Conservation (phyloP, 1,139 yeast species). For the Blastobotrys raffinosifermentans region DNA sequence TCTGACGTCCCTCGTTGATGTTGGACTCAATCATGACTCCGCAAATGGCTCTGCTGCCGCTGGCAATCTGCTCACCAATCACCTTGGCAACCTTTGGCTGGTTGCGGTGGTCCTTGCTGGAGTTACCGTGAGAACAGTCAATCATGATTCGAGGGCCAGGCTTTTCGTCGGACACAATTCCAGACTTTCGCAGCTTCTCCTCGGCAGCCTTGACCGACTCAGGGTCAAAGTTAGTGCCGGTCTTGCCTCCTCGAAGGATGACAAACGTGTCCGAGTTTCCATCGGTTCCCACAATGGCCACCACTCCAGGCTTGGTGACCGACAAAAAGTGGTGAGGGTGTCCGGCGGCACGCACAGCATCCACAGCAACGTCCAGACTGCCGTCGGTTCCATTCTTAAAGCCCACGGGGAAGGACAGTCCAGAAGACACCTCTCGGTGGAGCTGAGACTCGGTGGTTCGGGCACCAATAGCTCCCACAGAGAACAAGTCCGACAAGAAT, state of each 20-base stretch:
- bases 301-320: constrained; percentile 92
- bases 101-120: constrained; percentile 80
- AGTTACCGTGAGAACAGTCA: constrained; percentile 96
- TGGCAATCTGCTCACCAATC: constrained; percentile 68
- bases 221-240: constrained; percentile 83
- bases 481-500: constrained; percentile 81
- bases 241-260: constrained; percentile 91
- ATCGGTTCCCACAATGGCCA: constrained; percentile 90
- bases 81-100: constrained; percentile 88
- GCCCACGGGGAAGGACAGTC: constrained; percentile 93
- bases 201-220: constrained; percentile 65
- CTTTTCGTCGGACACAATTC: constrained; percentile 43
- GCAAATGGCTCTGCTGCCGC: constrained; percentile 74
- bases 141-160: constrained; percentile 70
- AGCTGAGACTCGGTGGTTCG: constrained; percentile 96
- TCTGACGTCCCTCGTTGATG: constrained; percentile 87
- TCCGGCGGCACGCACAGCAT: constrained; percentile 88
- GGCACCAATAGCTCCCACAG: constrained; percentile 96
- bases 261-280: constrained; percentile 90
- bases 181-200: constrained; percentile 54
- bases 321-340: constrained; percentile 92
- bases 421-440: constrained; percentile 93
- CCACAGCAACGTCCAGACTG: constrained; percentile 82
- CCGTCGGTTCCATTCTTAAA: constrained; percentile 98
- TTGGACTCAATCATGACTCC: constrained; percentile 97